phyloP scores from a whole-genome alignment of 495 filamentous ascomycete species.

The Daldinia grandis region DNA sequence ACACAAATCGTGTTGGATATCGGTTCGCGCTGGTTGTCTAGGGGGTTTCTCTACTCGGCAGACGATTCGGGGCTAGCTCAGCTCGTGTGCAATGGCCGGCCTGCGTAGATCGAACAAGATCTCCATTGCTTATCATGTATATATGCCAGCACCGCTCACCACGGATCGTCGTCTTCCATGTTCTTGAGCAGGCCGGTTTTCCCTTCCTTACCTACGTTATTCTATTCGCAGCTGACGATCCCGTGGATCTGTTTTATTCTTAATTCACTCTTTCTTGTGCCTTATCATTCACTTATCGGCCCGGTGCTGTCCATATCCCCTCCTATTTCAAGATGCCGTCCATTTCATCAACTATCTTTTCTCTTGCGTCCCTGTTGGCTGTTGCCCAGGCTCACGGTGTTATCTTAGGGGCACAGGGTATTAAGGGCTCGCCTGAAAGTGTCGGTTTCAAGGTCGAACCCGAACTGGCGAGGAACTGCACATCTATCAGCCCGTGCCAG shows the following conservation, averaged over 20 bases:
- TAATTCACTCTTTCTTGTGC: slow-evolving; percentile 50
- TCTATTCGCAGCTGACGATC: slow-evolving; percentile 46
- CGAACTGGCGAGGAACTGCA: slow-evolving; percentile 57
- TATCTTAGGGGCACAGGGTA: slow-evolving; percentile 53
- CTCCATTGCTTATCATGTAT: slow-evolving; percentile 20
- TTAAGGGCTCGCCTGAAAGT: slow-evolving; percentile 49
- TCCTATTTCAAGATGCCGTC: slow-evolving; percentile 46
- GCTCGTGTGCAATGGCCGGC: slow-evolving; percentile 3
- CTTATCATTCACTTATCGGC: slow-evolving; percentile 40
- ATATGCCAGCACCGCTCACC: slow-evolving; percentile 32
- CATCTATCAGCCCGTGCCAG: slow-evolving; percentile 61
- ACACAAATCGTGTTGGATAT: slow-evolving; percentile 44
- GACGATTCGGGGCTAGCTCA: background rate
- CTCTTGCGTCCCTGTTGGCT: slow-evolving; percentile 50
- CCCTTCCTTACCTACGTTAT: slow-evolving; percentile 44
- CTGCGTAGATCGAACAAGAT: slow-evolving; percentile 22
- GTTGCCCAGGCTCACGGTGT: slow-evolving; percentile 53
- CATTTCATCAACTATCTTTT: slow-evolving; percentile 41
- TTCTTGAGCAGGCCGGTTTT: slow-evolving; percentile 45
- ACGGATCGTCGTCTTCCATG: slow-evolving; percentile 29
- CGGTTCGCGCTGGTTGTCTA: slow-evolving; percentile 30
- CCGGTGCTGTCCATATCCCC: slow-evolving; percentile 37
- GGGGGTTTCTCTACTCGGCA: slow-evolving; percentile 28
- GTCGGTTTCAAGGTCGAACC: slow-evolving; percentile 56
- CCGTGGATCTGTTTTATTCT: slow-evolving; percentile 47